Evolutionary conservation across 1,284 basidiomycete genomes (phyloP).

Genomic region (Boletellus deceptivus): DNA sequence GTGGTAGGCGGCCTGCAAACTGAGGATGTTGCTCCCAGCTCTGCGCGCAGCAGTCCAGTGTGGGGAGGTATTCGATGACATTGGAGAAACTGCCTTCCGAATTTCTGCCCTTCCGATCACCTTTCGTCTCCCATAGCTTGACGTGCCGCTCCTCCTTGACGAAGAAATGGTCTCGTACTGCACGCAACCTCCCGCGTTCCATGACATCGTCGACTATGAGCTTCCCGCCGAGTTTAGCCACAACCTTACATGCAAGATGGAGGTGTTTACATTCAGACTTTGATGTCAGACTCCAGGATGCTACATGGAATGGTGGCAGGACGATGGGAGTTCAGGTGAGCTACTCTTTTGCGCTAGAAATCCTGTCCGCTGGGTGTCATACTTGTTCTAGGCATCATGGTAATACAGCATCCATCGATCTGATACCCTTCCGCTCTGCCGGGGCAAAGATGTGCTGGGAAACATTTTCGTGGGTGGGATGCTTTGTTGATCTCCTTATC

Average conservation of each 20-base stretch:
- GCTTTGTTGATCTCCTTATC: too few species aligned
- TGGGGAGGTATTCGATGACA: neutral
- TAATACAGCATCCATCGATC: conserved; percentile 2
- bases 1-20: conserved; percentile 4
- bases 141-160: conserved; percentile 1
- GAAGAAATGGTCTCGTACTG: conserved; percentile 2
- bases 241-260: too few species aligned
- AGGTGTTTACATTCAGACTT: conserved; percentile 4
- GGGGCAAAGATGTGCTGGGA: too few species aligned
- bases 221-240: too few species aligned
- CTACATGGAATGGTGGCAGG: conserved; percentile 9
- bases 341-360: neutral
- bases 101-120: conserved; percentile 2
- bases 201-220: conserved; percentile 1
- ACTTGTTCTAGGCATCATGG: neutral
- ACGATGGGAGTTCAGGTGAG: conserved; percentile 1
- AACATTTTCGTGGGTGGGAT: too few species aligned
- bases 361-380: neutral
- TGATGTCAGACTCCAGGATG: conserved; percentile 3
- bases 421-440: neutral
- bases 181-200: conserved; percentile 1
- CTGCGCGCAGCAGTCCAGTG: neutral
- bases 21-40: conserved; percentile 2
- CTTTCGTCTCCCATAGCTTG: conserved; percentile 4
- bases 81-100: neutral